A percentile compares a stretch with the other conserved stretches of the same genome.
Conservation (phyloP, 495 filamentous ascomycete species). For the Annulohypoxylon maeteangense region DNA sequence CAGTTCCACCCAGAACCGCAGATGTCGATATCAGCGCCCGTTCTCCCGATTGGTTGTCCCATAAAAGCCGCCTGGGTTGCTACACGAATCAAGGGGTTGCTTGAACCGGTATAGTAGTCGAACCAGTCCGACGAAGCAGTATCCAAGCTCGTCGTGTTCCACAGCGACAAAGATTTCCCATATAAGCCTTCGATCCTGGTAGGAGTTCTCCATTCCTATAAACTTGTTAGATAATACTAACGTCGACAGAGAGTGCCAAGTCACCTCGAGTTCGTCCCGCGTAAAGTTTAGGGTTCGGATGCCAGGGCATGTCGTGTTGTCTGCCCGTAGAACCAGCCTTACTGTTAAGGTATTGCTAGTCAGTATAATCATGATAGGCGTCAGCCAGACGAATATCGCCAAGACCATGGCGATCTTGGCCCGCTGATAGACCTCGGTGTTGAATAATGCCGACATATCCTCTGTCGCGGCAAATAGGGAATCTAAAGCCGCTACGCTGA, state of each 20-base stretch:
- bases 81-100: constrained; percentile 40
- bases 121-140: constrained; percentile 43
- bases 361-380: constrained; percentile 51
- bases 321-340: constrained; percentile 23
- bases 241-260: not conserved
- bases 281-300: constrained; percentile 52
- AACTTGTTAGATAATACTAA: constrained; percentile 7
- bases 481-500: constrained; percentile 50
- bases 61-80: constrained; percentile 48
- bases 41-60: constrained; percentile 43
- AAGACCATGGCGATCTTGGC: constrained; percentile 49
- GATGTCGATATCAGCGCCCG: constrained; percentile 43
- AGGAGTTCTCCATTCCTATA: constrained; percentile 48
- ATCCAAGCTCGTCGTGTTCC: constrained; percentile 49
- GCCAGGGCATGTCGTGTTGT: constrained; percentile 39
- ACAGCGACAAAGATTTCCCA: constrained; percentile 47
- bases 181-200: constrained; percentile 40
- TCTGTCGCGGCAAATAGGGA: constrained; percentile 52
- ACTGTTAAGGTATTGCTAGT: constrained; percentile 53
- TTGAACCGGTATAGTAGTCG: constrained; percentile 51
- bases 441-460: constrained; percentile 44
- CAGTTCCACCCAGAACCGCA: constrained; percentile 55
- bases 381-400: constrained; percentile 51
- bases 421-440: constrained; percentile 47
- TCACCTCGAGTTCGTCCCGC: constrained; percentile 46